Conservation (phyloP, 495 filamentous ascomycete species). For the Hypoxylon intermedium region DNA sequence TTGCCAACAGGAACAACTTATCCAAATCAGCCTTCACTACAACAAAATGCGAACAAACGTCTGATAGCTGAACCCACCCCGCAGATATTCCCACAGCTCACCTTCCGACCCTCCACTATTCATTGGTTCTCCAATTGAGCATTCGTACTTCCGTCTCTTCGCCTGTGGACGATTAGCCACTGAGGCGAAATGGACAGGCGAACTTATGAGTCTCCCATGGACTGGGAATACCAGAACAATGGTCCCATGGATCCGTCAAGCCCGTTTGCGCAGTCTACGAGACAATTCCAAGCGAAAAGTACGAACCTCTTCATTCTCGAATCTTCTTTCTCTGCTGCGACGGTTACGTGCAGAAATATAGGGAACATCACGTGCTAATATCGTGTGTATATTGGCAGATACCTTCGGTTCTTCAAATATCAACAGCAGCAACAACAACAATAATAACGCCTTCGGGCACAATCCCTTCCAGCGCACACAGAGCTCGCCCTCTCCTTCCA, state of each 20-base stretch:
- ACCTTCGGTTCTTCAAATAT: constrained; percentile 31
- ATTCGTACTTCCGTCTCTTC: constrained; percentile 2
- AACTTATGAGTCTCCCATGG: constrained; percentile 56
- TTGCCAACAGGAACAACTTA: constrained; percentile 34
- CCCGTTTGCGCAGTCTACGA: constrained; percentile 52
- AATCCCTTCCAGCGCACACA: constrained; percentile 47
- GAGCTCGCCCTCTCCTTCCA: constrained; percentile 43
- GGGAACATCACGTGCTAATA: constrained; percentile 2
- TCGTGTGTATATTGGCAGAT: constrained; percentile 12
- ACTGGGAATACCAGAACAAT: constrained; percentile 57
- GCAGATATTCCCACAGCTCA: not conserved
- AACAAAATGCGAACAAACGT: not conserved
- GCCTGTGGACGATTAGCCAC: constrained; percentile 1
- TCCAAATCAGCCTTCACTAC: not conserved
- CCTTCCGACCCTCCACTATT: not conserved
- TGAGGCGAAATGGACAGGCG: constrained; percentile 49
- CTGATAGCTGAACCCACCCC: not conserved
- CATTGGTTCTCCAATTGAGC: not conserved
- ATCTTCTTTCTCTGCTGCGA: not conserved
- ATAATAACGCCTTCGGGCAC: constrained; percentile 19
- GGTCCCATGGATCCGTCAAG: constrained; percentile 56
- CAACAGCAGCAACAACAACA: constrained; percentile 14
- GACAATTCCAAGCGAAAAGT: constrained; percentile 32
- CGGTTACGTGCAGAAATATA: not conserved
- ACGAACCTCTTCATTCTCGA: not conserved